phyloP scores from a whole-genome alignment of 176 grass and related monocot species.

The Avena insularis region DNA sequence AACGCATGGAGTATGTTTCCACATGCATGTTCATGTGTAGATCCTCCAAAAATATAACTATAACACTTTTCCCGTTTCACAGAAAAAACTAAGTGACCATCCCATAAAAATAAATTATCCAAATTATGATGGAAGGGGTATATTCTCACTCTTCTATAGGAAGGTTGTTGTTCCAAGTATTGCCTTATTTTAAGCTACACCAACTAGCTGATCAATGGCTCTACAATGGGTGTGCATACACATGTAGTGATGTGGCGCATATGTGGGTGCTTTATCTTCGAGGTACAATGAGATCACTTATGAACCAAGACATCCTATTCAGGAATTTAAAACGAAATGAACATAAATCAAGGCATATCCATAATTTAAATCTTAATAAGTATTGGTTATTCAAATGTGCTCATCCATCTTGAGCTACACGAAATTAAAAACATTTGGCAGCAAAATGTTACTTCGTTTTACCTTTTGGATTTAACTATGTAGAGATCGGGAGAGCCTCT shows the following conservation, averaged over 20 bases:
- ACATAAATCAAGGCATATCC: not conserved
- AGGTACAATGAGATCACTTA: not conserved
- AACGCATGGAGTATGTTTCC: no score
- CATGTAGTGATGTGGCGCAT: not conserved
- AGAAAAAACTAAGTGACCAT: not conserved
- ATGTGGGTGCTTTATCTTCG: not conserved
- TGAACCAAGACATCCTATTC: not conserved
- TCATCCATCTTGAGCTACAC: not conserved
- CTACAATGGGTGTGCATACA: not conserved
- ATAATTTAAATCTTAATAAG: not conserved
- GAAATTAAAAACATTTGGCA: no score
- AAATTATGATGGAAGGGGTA: not conserved
- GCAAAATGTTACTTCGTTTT: no score
- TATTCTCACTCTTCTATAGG: not conserved
- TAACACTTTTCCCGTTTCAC: not conserved
- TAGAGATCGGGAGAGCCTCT: no score
- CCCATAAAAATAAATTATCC: not conserved
- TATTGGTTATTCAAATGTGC: not conserved
- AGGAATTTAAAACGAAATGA: not conserved
- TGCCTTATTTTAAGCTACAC: not conserved
- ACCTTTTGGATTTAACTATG: no score
- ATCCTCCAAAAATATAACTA: no score
- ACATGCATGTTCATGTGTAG: no score
- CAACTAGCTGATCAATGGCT: not conserved
- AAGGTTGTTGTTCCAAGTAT: not conserved